Evolutionary conservation across 2,329 filamentous ascomycete genomes (phyloP), one percentile per base, ranked within the genome.

Genomic region (Capronia americana): DNA sequence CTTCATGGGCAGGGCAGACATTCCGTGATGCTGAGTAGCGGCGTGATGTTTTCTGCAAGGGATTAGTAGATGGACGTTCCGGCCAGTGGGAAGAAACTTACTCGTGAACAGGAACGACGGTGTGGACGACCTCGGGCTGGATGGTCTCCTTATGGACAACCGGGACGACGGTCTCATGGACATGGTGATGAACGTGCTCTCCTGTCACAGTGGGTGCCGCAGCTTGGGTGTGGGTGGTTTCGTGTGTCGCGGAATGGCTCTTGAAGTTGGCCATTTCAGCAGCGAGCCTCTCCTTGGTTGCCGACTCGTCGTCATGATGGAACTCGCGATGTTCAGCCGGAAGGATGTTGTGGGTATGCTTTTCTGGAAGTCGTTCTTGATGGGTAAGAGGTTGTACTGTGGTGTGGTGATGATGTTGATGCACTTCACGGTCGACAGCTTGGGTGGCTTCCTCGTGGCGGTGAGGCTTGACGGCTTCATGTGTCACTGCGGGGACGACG

Each of bases 401-500:
- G 55, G 87, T 90, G 76, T 92, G 88, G 75, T 90, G 87, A 72
- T 92, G 89, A 66, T 91, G 87, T 75, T 91, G 89, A 74, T 92
- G 88, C 3, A 91, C 80, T 72, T 92, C 89, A 71, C 85, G 86
- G 74, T 92, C 87, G 28, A 91, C 77, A 6, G 87, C 89, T 1
- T 86, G 88, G 23, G 80, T 83, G 10, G 86, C 72, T n/a, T 88
- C 78, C 73, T 91, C 87, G 63, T 90, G 88, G 48, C 83, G 77
- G n/a, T 85, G 83, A 51, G 85, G 85, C 66, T 81, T 84, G 53
- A 91, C 76, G 1, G 82, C 81, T 77, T 91, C 88, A 20, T 89
- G 82, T 4, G 83, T 82, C 2, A 91, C 83, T 12, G 86, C 84
- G 0, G 86, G 84, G 48, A 85, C 83, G 50, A 90, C 84, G 8